A percentile compares a stretch with the other conserved stretches of the same genome.
These are phyloP conservation scores for Ophiognomonia clavigignenti-juglandacearum DNA, from an alignment of 2,329 filamentous ascomycete genomes.

Conservation along the genomic window DNA sequence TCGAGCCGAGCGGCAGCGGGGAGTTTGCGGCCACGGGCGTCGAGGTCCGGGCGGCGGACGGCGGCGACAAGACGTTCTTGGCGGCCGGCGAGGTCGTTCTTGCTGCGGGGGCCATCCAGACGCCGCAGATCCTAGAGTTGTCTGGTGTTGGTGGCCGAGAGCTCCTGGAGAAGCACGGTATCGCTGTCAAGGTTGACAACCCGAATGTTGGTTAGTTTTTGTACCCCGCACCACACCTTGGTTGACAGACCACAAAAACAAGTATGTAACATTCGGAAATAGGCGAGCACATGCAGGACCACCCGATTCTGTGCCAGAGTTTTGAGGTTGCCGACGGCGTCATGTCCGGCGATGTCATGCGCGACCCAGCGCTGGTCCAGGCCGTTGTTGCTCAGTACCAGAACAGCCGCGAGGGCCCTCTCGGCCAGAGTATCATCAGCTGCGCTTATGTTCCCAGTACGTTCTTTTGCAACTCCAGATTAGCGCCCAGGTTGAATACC, in stretches of 20 bases:
- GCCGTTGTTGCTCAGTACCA: constrained; percentile 21
- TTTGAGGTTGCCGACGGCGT: constrained; percentile 30
- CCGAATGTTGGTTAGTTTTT: not conserved
- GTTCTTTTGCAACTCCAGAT: not conserved
- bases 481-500: not conserved
- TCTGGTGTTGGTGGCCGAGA: constrained; percentile 26
- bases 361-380: constrained; percentile 12
- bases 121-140: constrained; percentile 13
- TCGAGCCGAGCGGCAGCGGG: constrained; percentile 6
- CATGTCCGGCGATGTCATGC: constrained; percentile 20
- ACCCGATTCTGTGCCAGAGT: constrained; percentile 18
- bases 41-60: constrained; percentile 15
- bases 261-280: not conserved
- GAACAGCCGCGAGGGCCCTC: constrained; percentile 21
- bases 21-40: constrained; percentile 19
- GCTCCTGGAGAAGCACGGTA: constrained; percentile 24
- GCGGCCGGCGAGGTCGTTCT: constrained; percentile 24
- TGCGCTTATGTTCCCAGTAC: constrained; percentile 9
- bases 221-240: not conserved
- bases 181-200: not conserved
- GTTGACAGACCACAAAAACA: not conserved
- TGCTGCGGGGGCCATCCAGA: constrained; percentile 27
- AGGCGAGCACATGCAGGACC: constrained; percentile 30
- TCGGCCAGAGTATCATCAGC: constrained; percentile 27
- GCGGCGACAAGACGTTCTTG: constrained; percentile 10